These are phyloP conservation scores for Huntiella bhutanensis DNA, from an alignment of 2,329 filamentous ascomycete genomes.

Conservation along the genomic window DNA sequence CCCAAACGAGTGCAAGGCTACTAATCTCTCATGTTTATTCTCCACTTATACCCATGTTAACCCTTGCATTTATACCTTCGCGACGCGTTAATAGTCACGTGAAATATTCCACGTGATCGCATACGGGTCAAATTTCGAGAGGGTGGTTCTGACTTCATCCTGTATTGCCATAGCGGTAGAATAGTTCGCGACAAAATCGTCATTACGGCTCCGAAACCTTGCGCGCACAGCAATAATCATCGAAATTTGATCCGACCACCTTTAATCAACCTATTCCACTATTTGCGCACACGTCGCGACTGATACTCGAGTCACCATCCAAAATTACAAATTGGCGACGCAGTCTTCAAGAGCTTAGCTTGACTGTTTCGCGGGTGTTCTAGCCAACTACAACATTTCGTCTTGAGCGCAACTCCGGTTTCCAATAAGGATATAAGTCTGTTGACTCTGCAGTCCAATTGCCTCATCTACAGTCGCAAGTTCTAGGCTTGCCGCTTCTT, in stretches of 20 bases:
- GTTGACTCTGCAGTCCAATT: too few relatives aligned
- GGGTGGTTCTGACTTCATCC: slow-evolving; percentile 6
- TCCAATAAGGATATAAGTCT: too few relatives aligned
- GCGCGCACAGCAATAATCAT: not conserved
- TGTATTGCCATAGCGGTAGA: slow-evolving; percentile 1
- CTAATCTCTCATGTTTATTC: not conserved
- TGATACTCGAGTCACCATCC: too few relatives aligned
- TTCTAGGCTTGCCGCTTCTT: too few relatives aligned
- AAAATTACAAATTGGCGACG: too few relatives aligned
- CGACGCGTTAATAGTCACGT: slow-evolving; percentile 4
- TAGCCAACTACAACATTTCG: too few relatives aligned
- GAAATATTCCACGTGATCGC: slow-evolving; percentile 6
- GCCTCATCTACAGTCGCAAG: too few relatives aligned
- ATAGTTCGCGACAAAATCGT: slow-evolving; percentile 4
- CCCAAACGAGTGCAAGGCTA: slow-evolving; percentile 3
- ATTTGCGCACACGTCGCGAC: not conserved
- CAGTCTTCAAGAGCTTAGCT: too few relatives aligned
- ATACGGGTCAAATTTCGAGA: slow-evolving; percentile 9
- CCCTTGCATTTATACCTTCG: not conserved
- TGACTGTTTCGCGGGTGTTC: too few relatives aligned
- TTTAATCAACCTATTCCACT: not conserved
- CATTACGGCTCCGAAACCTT: not conserved
- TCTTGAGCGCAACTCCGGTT: too few relatives aligned
- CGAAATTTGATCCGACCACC: not conserved
- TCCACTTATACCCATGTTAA: slow-evolving; percentile 1